Conservation (phyloP, 2,329 filamentous ascomycete species). For the Thielaviopsis euricoi region DNA sequence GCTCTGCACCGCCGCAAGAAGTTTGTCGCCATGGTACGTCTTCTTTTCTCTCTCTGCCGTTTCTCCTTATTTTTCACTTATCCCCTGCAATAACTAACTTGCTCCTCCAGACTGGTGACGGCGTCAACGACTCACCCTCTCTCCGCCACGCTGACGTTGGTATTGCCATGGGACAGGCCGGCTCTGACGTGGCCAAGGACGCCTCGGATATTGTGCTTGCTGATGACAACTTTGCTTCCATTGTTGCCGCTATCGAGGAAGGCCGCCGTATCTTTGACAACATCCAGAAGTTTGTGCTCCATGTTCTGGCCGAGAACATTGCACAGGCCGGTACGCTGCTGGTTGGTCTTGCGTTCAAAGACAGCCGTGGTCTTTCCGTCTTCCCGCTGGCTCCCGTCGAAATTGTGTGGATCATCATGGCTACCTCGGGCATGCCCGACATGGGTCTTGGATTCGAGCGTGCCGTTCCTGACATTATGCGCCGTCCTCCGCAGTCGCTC, state of each 20-base stretch:
- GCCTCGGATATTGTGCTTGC: constrained; percentile 53
- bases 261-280: constrained; percentile 59
- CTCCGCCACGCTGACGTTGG: constrained; percentile 55
- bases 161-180: constrained; percentile 48
- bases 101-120: constrained; percentile 41
- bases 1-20: constrained; percentile 48
- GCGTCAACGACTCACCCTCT: constrained; percentile 58
- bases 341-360: constrained; percentile 58
- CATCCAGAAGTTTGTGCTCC: constrained; percentile 59
- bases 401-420: constrained; percentile 70
- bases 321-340: constrained; percentile 54
- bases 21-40: constrained; percentile 46
- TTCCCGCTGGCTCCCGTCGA: constrained; percentile 62
- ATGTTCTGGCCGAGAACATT: constrained; percentile 53
- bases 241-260: constrained; percentile 55
- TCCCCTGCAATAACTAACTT: too few relatives aligned
- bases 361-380: constrained; percentile 44
- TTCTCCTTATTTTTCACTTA: too few relatives aligned
- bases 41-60: too few relatives aligned
- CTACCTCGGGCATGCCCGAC: constrained; percentile 57
- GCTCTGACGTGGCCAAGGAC: constrained; percentile 47
- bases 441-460: constrained; percentile 63
- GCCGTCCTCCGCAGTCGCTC: constrained; percentile 47
- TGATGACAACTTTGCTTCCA: constrained; percentile 59
- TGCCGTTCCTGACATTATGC: constrained; percentile 52